phyloP scores from a whole-genome alignment of 2,329 filamentous ascomycete species.

The Trichoderma lentiforme region DNA sequence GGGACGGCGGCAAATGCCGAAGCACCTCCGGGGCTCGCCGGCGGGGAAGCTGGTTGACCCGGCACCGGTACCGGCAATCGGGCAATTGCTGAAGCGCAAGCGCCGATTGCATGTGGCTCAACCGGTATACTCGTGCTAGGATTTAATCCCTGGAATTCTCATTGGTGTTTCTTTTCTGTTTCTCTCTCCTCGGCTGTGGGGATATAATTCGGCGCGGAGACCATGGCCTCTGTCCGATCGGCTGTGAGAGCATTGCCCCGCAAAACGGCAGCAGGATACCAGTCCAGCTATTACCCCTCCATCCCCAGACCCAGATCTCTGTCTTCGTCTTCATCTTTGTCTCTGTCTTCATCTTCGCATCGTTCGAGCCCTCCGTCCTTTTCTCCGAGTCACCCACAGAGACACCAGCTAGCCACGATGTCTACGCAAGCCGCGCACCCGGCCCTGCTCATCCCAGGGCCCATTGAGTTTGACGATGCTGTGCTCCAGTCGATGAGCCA shows the following conservation, averaged over 20 bases:
- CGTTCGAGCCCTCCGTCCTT: conserved; percentile 20
- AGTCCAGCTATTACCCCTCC: conserved; percentile 28
- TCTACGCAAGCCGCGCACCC: conserved; percentile 60
- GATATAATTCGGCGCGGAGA: conserved; percentile 9
- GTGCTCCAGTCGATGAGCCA: conserved; percentile 94
- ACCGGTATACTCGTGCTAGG: not conserved
- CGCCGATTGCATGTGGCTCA: not conserved
- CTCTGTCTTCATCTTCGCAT: conserved; percentile 4
- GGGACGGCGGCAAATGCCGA: not conserved
- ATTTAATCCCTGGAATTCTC: not conserved
- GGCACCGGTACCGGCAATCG: conserved; percentile 17
- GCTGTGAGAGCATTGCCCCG: conserved; percentile 29
- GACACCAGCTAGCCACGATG: conserved; percentile 44
- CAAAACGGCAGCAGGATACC: conserved; percentile 21
- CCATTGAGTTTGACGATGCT: conserved; percentile 97
- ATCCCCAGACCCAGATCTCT: conserved; percentile 11
- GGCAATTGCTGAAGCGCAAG: conserved; percentile 16
- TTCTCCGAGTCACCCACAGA: conserved; percentile 9
- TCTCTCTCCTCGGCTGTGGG: conserved; percentile 13
- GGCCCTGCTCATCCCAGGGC: conserved; percentile 90
- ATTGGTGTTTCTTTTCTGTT: conserved; percentile 1
- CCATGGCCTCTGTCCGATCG: conserved; percentile 27
- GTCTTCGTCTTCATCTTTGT: not conserved
- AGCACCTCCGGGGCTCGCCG: conserved; percentile 14
- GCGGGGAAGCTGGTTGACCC: conserved; percentile 14